Evolutionary conservation across 352 stramenopile genomes (phyloP), one percentile per base, ranked within the genome.

Genomic region (Globisporangium orthogonon): DNA sequence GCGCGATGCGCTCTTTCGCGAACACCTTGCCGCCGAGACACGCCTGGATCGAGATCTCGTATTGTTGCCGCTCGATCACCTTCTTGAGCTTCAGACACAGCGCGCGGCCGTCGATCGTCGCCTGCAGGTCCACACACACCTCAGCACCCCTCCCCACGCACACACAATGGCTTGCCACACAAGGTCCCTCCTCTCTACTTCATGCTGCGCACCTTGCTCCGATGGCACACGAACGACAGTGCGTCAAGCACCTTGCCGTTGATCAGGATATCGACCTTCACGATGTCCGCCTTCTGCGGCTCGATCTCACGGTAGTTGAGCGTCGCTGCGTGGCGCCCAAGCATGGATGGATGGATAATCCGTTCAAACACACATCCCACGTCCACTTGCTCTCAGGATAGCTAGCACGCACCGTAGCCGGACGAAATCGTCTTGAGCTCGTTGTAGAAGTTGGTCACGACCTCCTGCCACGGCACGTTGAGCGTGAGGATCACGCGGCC

Each of bases 381-480:
- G 23, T 23, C 23, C 23, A 23, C 23, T 23, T 23, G 23, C 23
- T 23, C 23, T 23, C 23, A 23, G 23, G 23, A 23, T 23, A 23
- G 23, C 0, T 23, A 52, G 35, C 33, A 59, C 65, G 62, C 83
- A 71, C 96, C 97, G 64, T 98, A 99, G 30, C 97, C 97, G 2
- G 87, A 94, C 7, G 94, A 97, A 6, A 97, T 82, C 33, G 86
- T 98, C 78, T 99, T 99, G 47, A 99, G 73, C 54, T 97, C 85
- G 70, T 99, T 98, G 74, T 99, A 99, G 56, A 99, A 99, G 71
- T 99, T 98, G 29, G 86, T 99, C 51, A 99, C 98, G 13, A 99
- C 96, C 78, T 99, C 97, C 52, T 98, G 93, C 97, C 96, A 99
- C 37, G 97, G 97, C 41, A 99, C 86, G 49, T 85, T 64, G 51